Evolutionary conservation across 202 grass and related monocot genomes (phyloP).

Genomic region (Eragrostis tef): DNA sequence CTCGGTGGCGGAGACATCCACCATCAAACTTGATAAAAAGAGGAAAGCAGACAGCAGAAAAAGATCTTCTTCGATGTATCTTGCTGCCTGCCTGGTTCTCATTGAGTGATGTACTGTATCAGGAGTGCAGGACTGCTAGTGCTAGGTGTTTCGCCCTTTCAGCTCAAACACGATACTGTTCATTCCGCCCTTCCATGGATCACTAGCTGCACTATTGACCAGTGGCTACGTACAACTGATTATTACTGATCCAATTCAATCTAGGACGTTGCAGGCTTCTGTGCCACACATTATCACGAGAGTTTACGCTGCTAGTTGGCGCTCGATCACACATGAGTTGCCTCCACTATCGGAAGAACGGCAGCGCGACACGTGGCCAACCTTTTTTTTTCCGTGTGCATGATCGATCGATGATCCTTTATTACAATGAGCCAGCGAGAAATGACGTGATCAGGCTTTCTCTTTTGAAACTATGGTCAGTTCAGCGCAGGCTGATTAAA

Average conservation of each 20-base stretch:
- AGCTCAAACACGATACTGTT: background rate
- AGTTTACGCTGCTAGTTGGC: background rate
- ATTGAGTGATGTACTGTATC: background rate
- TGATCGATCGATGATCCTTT: background rate
- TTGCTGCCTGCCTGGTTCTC: background rate
- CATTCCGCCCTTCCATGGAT: background rate
- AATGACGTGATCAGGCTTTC: background rate
- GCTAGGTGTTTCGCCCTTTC: background rate
- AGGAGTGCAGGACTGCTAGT: background rate
- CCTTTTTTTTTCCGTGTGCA: slow-evolving; percentile 5
- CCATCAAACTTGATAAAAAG: background rate
- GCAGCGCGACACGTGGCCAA: background rate
- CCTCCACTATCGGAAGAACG: background rate
- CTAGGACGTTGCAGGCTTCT: background rate
- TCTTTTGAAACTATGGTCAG: background rate
- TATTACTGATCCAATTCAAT: too few species aligned
- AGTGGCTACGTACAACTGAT: background rate
- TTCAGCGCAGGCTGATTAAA: background rate
- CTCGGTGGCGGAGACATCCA: background rate
- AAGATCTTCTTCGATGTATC: background rate
- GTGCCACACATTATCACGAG: slow-evolving; percentile 6
- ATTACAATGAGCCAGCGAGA: background rate
- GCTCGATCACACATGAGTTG: background rate
- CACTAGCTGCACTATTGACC: slow-evolving; percentile 10
- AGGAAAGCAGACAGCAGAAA: background rate